A percentile compares a stretch with the other conserved stretches of the same genome.
These are phyloP conservation scores for Colletotrichum eleusines DNA, from an alignment of 2,329 filamentous ascomycete genomes.

Conservation along the genomic window DNA sequence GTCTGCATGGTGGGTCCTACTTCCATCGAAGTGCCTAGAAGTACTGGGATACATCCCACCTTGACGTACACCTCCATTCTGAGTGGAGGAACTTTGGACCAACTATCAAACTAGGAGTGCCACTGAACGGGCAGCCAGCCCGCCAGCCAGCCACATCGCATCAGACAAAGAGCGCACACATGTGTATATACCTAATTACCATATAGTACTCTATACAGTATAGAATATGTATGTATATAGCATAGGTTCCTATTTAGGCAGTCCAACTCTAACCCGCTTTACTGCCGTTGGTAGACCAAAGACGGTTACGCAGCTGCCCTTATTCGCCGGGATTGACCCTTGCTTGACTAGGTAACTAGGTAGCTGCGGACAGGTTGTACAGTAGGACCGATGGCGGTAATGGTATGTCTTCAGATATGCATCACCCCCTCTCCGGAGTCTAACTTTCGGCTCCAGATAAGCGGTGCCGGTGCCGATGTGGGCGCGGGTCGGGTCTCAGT, in stretches of 20 bases:
- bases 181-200: not conserved
- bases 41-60: not conserved
- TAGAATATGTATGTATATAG: not conserved
- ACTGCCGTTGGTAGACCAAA: not conserved
- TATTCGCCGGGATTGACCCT: too few relatives aligned
- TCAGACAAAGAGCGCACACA: not conserved
- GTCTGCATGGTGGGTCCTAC: too few relatives aligned
- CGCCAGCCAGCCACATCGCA: not conserved
- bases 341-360: not conserved
- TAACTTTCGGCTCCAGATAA: not conserved
- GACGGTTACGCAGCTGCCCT: not conserved
- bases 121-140: not conserved
- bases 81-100: not conserved
- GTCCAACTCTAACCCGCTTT: not conserved
- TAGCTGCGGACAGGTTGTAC: not conserved
- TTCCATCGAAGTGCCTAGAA: not conserved
- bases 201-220: not conserved
- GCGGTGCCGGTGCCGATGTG: not conserved
- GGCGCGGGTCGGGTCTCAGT: conserved; percentile 2
- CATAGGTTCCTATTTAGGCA: too few relatives aligned
- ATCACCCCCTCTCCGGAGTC: not conserved
- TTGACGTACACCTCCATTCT: not conserved
- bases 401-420: not conserved
- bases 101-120: not conserved
- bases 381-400: not conserved